Base-by-base conservation (phyloP, 2,329 filamentous ascomycete genomes). In the Colletotrichum sp. region DNA sequence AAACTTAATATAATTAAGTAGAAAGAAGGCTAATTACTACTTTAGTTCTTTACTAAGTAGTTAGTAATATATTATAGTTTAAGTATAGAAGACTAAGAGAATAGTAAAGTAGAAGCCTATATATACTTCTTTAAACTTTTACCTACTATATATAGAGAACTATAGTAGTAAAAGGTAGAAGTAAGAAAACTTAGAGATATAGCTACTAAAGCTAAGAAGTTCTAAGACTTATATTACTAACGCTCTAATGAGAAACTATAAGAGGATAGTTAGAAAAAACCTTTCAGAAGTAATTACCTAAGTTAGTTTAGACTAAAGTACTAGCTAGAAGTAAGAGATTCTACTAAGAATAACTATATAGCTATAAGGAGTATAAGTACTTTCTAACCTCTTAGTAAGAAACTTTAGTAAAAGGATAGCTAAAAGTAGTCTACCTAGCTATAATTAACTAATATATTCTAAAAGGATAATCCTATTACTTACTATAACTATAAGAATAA, bases 271-370 rank as follows among this genome's bases (percentile, higher is more conserved):
- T 57, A 57, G 1, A 55, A 59, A 48, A 60, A 1, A 36, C 12
- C 19, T 60, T 34, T 25, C 48, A 68, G 5, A 34, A 34, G 28
- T 59, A 44, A 27, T 19, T 66, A 27, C 7, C 15, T 55, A 72
- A 34, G 8, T 28, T 32, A 72, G 6, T 1, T 13, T 57, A 61
- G 5, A 60, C 15, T 25, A 59, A 59, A n/a, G 1, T 59, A 48
- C 27, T 44, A 66, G 2, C 4, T 60, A 60, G 39, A 66, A 2
- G 2, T 60, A 25, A 68, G 2, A 68, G 16, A 32, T 5, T 2
- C 2, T n/a, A 64, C 4, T 66, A 52, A 64, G 13, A 71, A 64
- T 63, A 63, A 44, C 8, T 59, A 57, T 30, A 57, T 57, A 55
- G 5, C 4, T 27, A 55, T 59, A 57, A 68, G 2, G 4, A 60